These are phyloP conservation scores for Vitis hybrid DNA, from an alignment of 177 flowering plant species.

Conservation along the genomic window DNA sequence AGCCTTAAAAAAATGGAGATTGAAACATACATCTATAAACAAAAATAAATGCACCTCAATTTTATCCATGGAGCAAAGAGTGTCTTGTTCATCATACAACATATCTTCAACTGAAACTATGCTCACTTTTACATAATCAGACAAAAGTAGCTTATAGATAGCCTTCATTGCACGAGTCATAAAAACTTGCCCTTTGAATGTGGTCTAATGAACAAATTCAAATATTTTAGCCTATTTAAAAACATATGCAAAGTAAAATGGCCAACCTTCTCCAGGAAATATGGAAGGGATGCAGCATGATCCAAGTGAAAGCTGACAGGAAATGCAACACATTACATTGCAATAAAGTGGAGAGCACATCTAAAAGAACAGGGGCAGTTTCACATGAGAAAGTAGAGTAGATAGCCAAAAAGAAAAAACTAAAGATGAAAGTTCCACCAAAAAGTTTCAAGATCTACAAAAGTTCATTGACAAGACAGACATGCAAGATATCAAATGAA, in stretches of 20 bases:
- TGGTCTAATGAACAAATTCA: conserved; percentile 53
- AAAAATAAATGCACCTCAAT: conserved; percentile 62
- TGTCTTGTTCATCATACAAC: conserved; percentile 87
- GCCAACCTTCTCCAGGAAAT: conserved; percentile 90
- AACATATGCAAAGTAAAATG: neutral
- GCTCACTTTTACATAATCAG: conserved; percentile 89
- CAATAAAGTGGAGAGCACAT: too few species aligned
- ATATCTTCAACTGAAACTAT: conserved; percentile 88
- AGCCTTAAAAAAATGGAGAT: neutral
- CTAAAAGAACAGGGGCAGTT: too few species aligned
- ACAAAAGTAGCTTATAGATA: conserved; percentile 79
- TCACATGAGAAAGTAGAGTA: too few species aligned
- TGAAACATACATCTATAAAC: neutral
- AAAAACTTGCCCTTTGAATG: conserved; percentile 88
- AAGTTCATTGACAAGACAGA: too few species aligned
- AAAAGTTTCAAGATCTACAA: neutral
- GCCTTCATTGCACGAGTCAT: conserved; percentile 94
- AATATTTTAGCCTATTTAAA: conserved; percentile 4
- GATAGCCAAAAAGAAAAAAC: neutral
- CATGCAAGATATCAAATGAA: too few species aligned
- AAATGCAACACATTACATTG: conserved; percentile 10
- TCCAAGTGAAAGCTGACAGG: conserved; percentile 90
- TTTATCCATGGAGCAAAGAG: conserved; percentile 89
- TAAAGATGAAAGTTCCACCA: neutral
- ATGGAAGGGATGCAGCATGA: conserved; percentile 98